A percentile compares a stretch with the other conserved stretches of the same genome.
Evolutionary conservation across 2,329 filamentous ascomycete species (phyloP).

Genomic region (Stagonosporopsis cucurbitacearum): DNA sequence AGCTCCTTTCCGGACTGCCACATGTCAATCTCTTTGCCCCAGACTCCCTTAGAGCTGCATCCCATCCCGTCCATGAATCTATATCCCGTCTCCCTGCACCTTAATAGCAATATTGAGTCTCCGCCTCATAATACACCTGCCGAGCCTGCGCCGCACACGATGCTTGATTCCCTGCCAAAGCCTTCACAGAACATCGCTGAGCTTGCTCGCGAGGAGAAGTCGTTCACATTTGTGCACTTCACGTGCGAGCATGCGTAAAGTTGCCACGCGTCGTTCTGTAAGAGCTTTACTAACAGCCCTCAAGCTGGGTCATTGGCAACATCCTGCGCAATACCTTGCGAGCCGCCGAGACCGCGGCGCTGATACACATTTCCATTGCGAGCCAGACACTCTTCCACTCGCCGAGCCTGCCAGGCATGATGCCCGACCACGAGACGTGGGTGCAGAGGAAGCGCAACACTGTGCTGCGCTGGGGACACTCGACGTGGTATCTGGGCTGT

Average conservation of each 20-base stretch:
- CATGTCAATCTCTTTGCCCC: slow-evolving; percentile 3
- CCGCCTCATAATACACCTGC: background rate
- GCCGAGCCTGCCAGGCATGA: slow-evolving; percentile 69
- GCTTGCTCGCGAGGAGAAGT: slow-evolving; percentile 51
- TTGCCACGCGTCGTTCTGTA: no score
- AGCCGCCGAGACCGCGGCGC: slow-evolving; percentile 59
- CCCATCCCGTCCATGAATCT: slow-evolving; percentile 7
- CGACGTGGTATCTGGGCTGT: slow-evolving; percentile 73
- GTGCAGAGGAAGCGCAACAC: slow-evolving; percentile 70
- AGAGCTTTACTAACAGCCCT: no score
- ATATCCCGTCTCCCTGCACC: slow-evolving; percentile 13
- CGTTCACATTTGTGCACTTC: slow-evolving; percentile 61
- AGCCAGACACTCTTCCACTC: slow-evolving; percentile 73
- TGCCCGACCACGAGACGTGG: slow-evolving; percentile 74
- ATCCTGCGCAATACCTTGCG: slow-evolving; percentile 69
- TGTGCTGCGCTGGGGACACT: slow-evolving; percentile 72
- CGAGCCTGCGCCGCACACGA: slow-evolving; percentile 18
- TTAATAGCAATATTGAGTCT: background rate
- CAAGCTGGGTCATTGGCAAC: slow-evolving; percentile 63
- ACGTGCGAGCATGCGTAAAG: slow-evolving; percentile 66
- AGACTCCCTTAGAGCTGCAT: background rate
- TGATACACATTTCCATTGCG: slow-evolving; percentile 71
- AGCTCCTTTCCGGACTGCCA: slow-evolving; percentile 14
- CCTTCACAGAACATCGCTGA: slow-evolving; percentile 47
- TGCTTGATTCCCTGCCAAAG: slow-evolving; percentile 34